Percentiles rank a stretch among this genome's conserved stretches.
Conservation (phyloP, 441 rosid genomes). For the Sinapis alba region DNA sequence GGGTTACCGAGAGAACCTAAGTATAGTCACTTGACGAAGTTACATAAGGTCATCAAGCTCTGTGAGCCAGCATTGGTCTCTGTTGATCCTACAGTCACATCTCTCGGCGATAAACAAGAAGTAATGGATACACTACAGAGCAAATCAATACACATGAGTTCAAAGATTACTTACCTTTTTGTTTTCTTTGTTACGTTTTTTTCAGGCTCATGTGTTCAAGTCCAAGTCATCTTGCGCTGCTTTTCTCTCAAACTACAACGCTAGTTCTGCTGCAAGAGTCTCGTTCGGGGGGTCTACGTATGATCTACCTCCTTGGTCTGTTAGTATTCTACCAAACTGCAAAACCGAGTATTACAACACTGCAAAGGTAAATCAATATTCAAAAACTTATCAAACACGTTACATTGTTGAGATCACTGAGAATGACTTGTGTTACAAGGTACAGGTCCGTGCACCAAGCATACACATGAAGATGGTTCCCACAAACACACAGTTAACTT, state of each 20-base stretch:
- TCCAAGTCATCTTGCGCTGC: constrained; percentile 52
- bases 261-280: constrained; percentile 44
- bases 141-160: constrained; percentile 4
- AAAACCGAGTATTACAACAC: constrained; percentile 56
- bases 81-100: constrained; percentile 44
- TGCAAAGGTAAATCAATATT: constrained; percentile 46
- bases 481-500: constrained; percentile 39
- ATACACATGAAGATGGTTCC: constrained; percentile 50
- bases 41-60: constrained; percentile 55
- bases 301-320: constrained; percentile 62
- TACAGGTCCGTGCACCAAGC: constrained; percentile 53
- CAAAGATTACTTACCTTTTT: background rate
- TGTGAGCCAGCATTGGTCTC: constrained; percentile 58
- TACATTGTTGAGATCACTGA: constrained; percentile 22
- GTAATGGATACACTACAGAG: constrained; percentile 32
- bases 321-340: constrained; percentile 67
- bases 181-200: background rate
- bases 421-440: constrained; percentile 19
- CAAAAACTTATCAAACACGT: background rate
- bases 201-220: constrained; percentile 54
- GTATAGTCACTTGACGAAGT: constrained; percentile 53
- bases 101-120: constrained; percentile 52
- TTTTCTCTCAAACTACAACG: constrained; percentile 57
- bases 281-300: constrained; percentile 42
- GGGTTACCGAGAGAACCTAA: constrained; percentile 58